phyloP scores from a whole-genome alignment of 2,329 filamentous ascomycete species.

The Rhexocercosporidium sp. region DNA sequence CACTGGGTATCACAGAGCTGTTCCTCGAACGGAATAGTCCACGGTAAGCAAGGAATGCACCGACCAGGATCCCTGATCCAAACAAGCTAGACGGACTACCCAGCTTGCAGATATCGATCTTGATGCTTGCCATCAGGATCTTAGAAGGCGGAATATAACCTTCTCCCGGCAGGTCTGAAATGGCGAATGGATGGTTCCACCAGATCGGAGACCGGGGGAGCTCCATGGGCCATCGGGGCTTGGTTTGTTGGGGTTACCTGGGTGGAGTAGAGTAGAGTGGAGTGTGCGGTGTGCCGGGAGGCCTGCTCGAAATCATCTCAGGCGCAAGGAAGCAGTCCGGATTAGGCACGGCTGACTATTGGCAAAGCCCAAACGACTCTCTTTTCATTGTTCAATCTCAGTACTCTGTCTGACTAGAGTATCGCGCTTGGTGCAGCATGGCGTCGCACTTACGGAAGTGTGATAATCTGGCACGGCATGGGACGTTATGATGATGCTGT shows the following conservation, averaged over 20 bases:
- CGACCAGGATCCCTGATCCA: conserved; percentile 5
- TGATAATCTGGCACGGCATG: not conserved
- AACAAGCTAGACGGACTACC: conserved; percentile 10
- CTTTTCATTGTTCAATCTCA: not conserved
- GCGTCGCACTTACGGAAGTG: too few species aligned
- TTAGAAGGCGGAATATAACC: conserved; percentile 21
- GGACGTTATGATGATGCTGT: not conserved
- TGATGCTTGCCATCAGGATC: conserved; percentile 5
- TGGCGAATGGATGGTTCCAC: conserved; percentile 12
- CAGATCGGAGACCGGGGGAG: conserved; percentile 9
- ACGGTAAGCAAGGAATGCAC: conserved; percentile 11
- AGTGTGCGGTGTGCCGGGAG: not conserved
- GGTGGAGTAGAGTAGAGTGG: not conserved
- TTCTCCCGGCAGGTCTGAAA: conserved; percentile 17
- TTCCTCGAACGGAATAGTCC: conserved; percentile 6
- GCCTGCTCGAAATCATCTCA: conserved; percentile 5
- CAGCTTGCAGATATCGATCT: conserved; percentile 18
- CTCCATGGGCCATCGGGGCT: conserved; percentile 8
- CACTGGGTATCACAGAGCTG: not conserved
- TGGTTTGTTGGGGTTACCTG: conserved; percentile 7
- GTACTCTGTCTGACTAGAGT: conserved; percentile 4
- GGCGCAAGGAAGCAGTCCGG: conserved; percentile 3
- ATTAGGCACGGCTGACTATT: conserved; percentile 22
- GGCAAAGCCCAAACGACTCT: conserved; percentile 16
- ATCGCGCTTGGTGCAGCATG: conserved; percentile 5